Evolutionary conservation across 2,329 filamentous ascomycete species (phyloP), one percentile per base, ranked within the genome.

Genomic region (Emmonsiellopsis sp.): DNA sequence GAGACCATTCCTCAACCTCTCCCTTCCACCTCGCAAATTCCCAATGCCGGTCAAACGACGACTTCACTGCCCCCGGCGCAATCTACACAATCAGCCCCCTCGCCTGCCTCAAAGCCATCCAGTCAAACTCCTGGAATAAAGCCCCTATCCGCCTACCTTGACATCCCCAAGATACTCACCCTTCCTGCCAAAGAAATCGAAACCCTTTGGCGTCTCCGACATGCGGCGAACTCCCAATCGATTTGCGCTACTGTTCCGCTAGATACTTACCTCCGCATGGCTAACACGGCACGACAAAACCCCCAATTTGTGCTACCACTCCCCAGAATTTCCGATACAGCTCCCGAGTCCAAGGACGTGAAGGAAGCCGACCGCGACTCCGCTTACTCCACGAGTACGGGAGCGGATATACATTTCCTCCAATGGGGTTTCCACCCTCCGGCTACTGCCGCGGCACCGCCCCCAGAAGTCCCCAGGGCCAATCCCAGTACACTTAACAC

Each of bases 261-360:
- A 2, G 68, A 79, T 2, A 87, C 85, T n/a, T 97, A 91, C 74
- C 67, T 74, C 36, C 77, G 81, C 50, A 88, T 98, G 66, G 82
- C 85, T 57, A 68, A 73, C 0, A 82, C 83, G 2, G 93, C 91
- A 11, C 83, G 82, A 58, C 75, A 76, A 50, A 82, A 92, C 67
- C 93, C 93, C 11, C 85, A 90, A 62, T 98, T 98, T 73, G 85
- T 98, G 53, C 81, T 98, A 1, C 93, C 93, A 0, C 79, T 97
- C 6, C 59, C 87, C 80, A 70, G 76, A 67, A 59, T 60, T 33
- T 57, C 62, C 49, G 69, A 58, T 10, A 59, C 61, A 13, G 54
- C 54, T 13, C 36, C 32, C 36, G 49, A 14, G 42, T 51, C 53
- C 17, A 48, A 54, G 37, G 36, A 57, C 0, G 54, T 59, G 5